Percentiles rank a stretch among this genome's conserved stretches.
Conservation (phyloP, 106 monocot species). For the Triglochin maritima region DNA sequence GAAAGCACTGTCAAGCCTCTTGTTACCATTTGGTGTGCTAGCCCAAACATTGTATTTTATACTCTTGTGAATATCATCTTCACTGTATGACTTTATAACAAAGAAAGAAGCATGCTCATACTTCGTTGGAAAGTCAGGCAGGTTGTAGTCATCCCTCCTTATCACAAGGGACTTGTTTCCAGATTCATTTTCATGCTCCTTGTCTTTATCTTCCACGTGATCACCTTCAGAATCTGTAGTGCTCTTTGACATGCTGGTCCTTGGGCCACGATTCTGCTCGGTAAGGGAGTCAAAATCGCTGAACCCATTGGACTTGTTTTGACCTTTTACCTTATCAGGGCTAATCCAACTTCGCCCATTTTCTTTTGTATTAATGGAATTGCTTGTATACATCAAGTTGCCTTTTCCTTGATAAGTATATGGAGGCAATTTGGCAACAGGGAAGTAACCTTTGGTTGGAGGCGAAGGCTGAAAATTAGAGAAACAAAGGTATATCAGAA, state of each 20-base stretch:
- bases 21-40: constrained; percentile 27
- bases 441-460: constrained; percentile 25
- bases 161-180: constrained; percentile 5
- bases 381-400: constrained; percentile 12
- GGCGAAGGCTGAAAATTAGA: constrained; percentile 8
- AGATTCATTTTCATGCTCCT: background rate
- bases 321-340: constrained; percentile 24
- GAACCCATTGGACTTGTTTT: constrained; percentile 21
- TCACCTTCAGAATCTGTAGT: constrained; percentile 1
- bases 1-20: constrained; percentile 23
- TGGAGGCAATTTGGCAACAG: constrained; percentile 24
- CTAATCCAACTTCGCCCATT: constrained; percentile 22
- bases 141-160: constrained; percentile 47
- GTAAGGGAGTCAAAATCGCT: constrained; percentile 29
- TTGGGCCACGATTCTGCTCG: constrained; percentile 55
- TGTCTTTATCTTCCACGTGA: constrained; percentile 1
- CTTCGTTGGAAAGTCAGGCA: constrained; percentile 42
- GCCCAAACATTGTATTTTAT: constrained; percentile 33
- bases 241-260: constrained; percentile 17
- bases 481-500: background rate
- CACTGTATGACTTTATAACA: constrained; percentile 32
- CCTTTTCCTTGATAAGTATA: constrained; percentile 24
- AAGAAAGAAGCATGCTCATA: constrained; percentile 28
- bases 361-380: constrained; percentile 19
- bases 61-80: constrained; percentile 32